Evolutionary conservation across 2,329 filamentous ascomycete genomes (phyloP).

Genomic region (Spiromastix sp.): DNA sequence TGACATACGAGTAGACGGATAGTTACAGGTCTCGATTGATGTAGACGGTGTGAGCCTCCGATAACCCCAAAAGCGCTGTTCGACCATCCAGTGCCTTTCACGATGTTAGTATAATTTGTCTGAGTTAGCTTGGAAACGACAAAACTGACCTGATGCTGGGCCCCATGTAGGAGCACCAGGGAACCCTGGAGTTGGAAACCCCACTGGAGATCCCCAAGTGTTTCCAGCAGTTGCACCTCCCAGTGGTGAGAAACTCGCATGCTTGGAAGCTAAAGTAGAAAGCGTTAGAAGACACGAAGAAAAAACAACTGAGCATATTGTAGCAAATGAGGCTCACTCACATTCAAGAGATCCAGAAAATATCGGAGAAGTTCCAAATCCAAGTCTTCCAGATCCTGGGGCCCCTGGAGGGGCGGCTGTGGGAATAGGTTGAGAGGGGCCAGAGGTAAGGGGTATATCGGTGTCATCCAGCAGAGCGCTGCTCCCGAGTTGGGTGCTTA

Average conservation of each 20-base stretch:
- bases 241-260: slow-evolving; percentile 23
- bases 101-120: slow-evolving; percentile 12
- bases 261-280: slow-evolving; percentile 23
- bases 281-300: slow-evolving; percentile 9
- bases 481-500: slow-evolving; percentile 75
- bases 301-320: too few relatives aligned
- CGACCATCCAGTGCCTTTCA: slow-evolving; percentile 34
- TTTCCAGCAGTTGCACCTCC: slow-evolving; percentile 19
- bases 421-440: slow-evolving; percentile 32
- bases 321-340: slow-evolving; percentile 18
- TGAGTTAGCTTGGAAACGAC: slow-evolving; percentile 1
- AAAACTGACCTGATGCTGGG: slow-evolving; percentile 24
- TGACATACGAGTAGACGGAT: slow-evolving; percentile 66
- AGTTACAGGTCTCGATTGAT: slow-evolving; percentile 54
- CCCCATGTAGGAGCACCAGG: slow-evolving; percentile 29
- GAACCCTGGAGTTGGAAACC: slow-evolving; percentile 30
- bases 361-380: slow-evolving; percentile 31
- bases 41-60: slow-evolving; percentile 36
- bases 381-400: slow-evolving; percentile 30
- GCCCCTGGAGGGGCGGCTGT: slow-evolving; percentile 36
- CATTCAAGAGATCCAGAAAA: slow-evolving; percentile 34
- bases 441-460: slow-evolving; percentile 54
- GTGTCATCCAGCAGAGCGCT: slow-evolving; percentile 72
- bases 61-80: slow-evolving; percentile 41
- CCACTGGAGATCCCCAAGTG: slow-evolving; percentile 26